Conservation (phyloP, 805 yeast species). For the Candida broadrunensis region DNA sequence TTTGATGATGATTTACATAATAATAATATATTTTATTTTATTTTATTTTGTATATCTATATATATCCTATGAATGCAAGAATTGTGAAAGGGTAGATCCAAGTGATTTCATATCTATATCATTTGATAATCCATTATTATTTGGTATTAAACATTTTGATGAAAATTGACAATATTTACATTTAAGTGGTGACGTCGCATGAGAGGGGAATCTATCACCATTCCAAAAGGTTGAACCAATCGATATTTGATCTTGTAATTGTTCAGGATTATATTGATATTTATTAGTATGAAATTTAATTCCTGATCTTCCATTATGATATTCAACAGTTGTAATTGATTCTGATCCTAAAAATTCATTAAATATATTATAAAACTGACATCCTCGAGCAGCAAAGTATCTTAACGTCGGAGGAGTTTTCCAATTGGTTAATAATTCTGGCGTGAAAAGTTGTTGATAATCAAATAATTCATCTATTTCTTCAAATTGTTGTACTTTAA, state of each 20-base stretch:
- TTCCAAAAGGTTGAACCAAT: slow-evolving; percentile 52
- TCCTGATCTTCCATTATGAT: slow-evolving; percentile 36
- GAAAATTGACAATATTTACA: slow-evolving; percentile 59
- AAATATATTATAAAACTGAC: slow-evolving; percentile 43
- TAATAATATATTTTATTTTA: neutral
- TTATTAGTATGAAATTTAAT: slow-evolving; percentile 34
- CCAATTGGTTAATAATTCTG: slow-evolving; percentile 44
- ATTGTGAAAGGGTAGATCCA: slow-evolving; percentile 7
- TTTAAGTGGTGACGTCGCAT: slow-evolving; percentile 35
- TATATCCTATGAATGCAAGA: slow-evolving; percentile 3
- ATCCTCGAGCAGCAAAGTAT: slow-evolving; percentile 52
- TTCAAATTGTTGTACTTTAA: slow-evolving; percentile 10
- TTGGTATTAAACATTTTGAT: slow-evolving; percentile 18
- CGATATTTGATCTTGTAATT: slow-evolving; percentile 23
- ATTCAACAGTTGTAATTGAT: slow-evolving; percentile 46
- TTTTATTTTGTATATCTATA: neutral
- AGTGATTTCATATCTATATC: slow-evolving; percentile 1
- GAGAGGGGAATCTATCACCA: slow-evolving; percentile 51
- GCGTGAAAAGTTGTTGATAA: slow-evolving; percentile 13
- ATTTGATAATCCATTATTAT: slow-evolving; percentile 7
- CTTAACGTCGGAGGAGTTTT: slow-evolving; percentile 51
- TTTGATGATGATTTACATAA: slow-evolving; percentile 26
- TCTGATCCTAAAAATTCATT: slow-evolving; percentile 33
- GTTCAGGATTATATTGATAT: slow-evolving; percentile 34
- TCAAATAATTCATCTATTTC: slow-evolving; percentile 7